Conservation (phyloP, 208 protist genomes). For the Blastocrithidia nonstop region DNA sequence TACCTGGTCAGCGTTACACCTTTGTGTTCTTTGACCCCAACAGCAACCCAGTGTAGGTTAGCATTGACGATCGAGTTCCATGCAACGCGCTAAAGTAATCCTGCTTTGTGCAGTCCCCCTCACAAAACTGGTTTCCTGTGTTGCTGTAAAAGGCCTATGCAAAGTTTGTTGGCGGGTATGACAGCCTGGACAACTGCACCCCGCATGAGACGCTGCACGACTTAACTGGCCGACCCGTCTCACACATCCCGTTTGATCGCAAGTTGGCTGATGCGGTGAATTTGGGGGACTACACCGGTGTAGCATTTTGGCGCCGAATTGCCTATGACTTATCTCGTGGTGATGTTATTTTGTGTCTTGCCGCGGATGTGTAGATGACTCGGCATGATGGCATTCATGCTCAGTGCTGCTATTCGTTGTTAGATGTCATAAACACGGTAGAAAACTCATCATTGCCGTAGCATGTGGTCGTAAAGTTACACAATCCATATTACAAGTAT, state of each 20-base stretch:
- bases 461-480: constrained; percentile 55
- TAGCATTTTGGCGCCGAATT: constrained; percentile 56
- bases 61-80: constrained; percentile 75
- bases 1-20: constrained; percentile 27
- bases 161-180: constrained; percentile 82
- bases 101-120: constrained; percentile 31
- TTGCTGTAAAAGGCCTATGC: constrained; percentile 87
- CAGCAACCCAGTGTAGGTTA: constrained; percentile 64
- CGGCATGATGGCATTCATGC: constrained; percentile 51
- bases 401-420: constrained; percentile 63
- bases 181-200: constrained; percentile 64
- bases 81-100: constrained; percentile 23
- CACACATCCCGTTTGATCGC: constrained; percentile 46
- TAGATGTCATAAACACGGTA: constrained; percentile 47
- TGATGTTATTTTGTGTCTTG: constrained; percentile 64
- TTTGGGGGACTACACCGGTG: constrained; percentile 33
- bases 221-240: constrained; percentile 72
- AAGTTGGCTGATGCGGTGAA: constrained; percentile 59
- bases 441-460: constrained; percentile 19
- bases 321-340: constrained; percentile 36
- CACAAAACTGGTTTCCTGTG: constrained; percentile 47
- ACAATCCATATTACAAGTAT: constrained; percentile 37
- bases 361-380: constrained; percentile 9
- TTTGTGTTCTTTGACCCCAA: constrained; percentile 76
- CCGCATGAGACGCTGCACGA: constrained; percentile 75